Base-by-base conservation (phyloP, 305 asterid genomes). In the Andrographis paniculata region DNA sequence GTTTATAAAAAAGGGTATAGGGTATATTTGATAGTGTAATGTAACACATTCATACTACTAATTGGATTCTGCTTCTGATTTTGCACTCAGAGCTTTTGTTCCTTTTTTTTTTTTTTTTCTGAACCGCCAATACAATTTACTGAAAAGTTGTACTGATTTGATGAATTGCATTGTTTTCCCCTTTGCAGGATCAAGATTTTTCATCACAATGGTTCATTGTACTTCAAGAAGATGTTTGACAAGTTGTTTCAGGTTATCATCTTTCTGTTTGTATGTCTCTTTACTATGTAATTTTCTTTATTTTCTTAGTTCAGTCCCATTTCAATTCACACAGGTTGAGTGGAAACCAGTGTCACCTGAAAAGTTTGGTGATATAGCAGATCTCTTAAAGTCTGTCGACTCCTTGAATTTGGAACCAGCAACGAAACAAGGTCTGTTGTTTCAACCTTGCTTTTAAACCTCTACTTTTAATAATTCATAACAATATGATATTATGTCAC, bases 271-370 rank as follows among this genome's bases (percentile, higher is more conserved):
- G 37, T 43, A 49, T 45, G 4, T 51, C 42, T 31, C 53, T 45
- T 9, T 24, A 9, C 27, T 10, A 55, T 49, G 40, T 56, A 24
- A 11, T 45, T 45, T 56, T 20, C 63, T 65, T 52, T 68, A 11
- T 51, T 55, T 53, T 50, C 52, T 58, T 23, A 41, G 10, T 22
- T 46, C 41, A 20, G 9, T 51, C n/a, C n/a, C 55, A 48, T 45
- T 40, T 38, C 56, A 45, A 61, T 64, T 45, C 14, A 42, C 86
- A 45, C 86, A 86, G 96, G 96, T 60, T 48, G 95, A 91, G n/a
- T 91, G 99, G 99, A 91, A 75, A 65, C 94, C 99, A 11, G 95
- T 70, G 69, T 80, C 87, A 11, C 72, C 80, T 38, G 92, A 75
- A 63, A 87, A 77, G 60, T 83, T 86, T 61, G 80, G 76, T 5